A percentile compares a stretch with the other conserved stretches of the same genome.
These are phyloP conservation scores for Mycena chlorophos DNA, from an alignment of 768 basidiomycete genomes.

Conservation along the genomic window DNA sequence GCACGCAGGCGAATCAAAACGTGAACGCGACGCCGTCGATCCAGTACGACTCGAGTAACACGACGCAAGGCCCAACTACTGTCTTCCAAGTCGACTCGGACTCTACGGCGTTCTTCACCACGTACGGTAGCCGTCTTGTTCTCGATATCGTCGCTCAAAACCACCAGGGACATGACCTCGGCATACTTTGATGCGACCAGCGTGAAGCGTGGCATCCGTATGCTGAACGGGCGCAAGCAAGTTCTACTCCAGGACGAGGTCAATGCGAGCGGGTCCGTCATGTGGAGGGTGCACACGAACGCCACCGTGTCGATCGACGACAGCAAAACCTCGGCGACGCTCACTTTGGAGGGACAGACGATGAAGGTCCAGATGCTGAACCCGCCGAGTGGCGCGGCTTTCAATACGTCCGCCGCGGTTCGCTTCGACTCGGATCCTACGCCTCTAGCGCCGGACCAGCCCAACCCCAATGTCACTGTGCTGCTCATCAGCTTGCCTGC, in stretches of 20 bases:
- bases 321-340: constrained; percentile 66
- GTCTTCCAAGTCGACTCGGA: constrained; percentile 59
- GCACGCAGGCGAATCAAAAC: constrained; percentile 81
- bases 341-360: constrained; percentile 70
- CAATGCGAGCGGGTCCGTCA: constrained; percentile 53
- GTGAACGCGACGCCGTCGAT: constrained; percentile 66
- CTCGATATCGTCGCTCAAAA: constrained; percentile 17
- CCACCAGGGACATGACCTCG: not conserved
- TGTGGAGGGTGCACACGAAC: constrained; percentile 98
- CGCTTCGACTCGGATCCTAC: constrained; percentile 63
- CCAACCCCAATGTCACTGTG: constrained; percentile 78
- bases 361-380: constrained; percentile 68
- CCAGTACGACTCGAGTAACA: constrained; percentile 50
- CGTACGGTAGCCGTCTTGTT: constrained; percentile 35
- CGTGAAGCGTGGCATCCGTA: constrained; percentile 81
- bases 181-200: constrained; percentile 48
- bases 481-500: constrained; percentile 69
- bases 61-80: constrained; percentile 83
- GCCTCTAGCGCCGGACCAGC: constrained; percentile 65
- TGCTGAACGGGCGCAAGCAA: constrained; percentile 81
- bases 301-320: constrained; percentile 58
- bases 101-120: constrained; percentile 80
- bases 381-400: constrained; percentile 62
- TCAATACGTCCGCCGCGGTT: constrained; percentile 54
- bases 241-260: constrained; percentile 95